Percentiles rank a stretch among this genome's conserved stretches.
These are phyloP conservation scores for Trichosporon faecale DNA, from an alignment of 1,284 basidiomycete species.

Conservation along the genomic window DNA sequence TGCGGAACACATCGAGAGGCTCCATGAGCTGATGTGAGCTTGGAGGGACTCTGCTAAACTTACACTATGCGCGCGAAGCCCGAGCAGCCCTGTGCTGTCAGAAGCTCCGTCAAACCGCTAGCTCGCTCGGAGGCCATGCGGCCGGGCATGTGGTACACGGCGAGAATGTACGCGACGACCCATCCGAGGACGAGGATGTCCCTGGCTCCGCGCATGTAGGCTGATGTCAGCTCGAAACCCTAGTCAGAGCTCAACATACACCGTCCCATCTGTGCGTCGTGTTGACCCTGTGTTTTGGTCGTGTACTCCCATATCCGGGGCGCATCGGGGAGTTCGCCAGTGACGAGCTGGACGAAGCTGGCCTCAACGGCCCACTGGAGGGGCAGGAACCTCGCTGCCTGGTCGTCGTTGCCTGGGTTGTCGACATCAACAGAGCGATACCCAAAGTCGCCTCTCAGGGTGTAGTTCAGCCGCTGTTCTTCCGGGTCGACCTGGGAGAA, in stretches of 20 bases:
- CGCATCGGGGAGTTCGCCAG: slow-evolving; percentile 44
- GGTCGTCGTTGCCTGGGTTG: slow-evolving; percentile 64
- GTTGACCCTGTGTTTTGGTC: slow-evolving; percentile 63
- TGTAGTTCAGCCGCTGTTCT: slow-evolving; percentile 60
- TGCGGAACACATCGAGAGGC: slow-evolving; percentile 58
- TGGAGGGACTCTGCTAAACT: slow-evolving; percentile 45
- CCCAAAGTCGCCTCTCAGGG: slow-evolving; percentile 67
- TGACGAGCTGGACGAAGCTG: slow-evolving; percentile 48
- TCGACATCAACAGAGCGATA: slow-evolving; percentile 64
- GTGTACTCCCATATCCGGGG: slow-evolving; percentile 71
- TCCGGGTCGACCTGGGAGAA: slow-evolving; percentile 62
- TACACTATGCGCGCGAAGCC: slow-evolving; percentile 43
- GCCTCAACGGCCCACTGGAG: slow-evolving; percentile 73
- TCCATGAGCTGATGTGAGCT: slow-evolving; percentile 54
- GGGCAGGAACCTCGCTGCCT: slow-evolving; percentile 64
- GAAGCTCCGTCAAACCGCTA: slow-evolving; percentile 61
- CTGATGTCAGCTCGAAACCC: background rate
- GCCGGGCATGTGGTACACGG: slow-evolving; percentile 69
- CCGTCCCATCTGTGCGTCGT: slow-evolving; percentile 58
- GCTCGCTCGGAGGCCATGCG: slow-evolving; percentile 64
- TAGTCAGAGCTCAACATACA: slow-evolving; percentile 53
- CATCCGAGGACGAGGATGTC: slow-evolving; percentile 65
- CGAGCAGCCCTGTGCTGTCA: slow-evolving; percentile 69
- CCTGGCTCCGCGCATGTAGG: slow-evolving; percentile 60
- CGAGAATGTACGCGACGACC: slow-evolving; percentile 65